phyloP scores from a whole-genome alignment of 179 eudicot species.

The Camellia oleifera region DNA sequence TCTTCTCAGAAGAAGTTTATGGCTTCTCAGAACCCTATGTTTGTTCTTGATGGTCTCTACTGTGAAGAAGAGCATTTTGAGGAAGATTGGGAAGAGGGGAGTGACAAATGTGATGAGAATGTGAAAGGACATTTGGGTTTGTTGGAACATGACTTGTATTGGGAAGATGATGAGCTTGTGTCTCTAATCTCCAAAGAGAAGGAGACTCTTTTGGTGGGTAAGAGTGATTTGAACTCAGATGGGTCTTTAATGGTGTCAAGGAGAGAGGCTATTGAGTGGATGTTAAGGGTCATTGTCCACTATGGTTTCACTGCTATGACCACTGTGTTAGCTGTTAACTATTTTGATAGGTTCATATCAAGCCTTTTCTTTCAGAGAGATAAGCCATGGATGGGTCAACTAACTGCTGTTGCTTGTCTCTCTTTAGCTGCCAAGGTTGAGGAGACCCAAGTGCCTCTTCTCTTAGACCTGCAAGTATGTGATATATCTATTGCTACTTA shows the following conservation, averaged over 20 bases:
- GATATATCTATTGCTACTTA: neutral
- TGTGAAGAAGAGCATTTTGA: slow-evolving; percentile 59
- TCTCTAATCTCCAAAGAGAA: slow-evolving; percentile 53
- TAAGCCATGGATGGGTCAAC: slow-evolving; percentile 68
- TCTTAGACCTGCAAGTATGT: slow-evolving; percentile 79
- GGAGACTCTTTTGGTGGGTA: slow-evolving; percentile 8
- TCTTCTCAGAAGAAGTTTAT: neutral
- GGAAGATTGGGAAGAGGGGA: slow-evolving; percentile 21
- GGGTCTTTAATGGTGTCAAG: slow-evolving; percentile 33
- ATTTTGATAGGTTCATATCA: slow-evolving; percentile 29
- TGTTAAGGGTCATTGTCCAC: too few species aligned
- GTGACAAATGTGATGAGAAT: neutral
- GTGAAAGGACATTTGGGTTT: slow-evolving; percentile 21
- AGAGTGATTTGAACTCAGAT: slow-evolving; percentile 15
- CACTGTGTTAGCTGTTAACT: slow-evolving; percentile 33
- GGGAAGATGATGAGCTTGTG: slow-evolving; percentile 44
- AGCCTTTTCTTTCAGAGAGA: slow-evolving; percentile 43
- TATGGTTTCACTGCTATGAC: too few species aligned
- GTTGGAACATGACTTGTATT: slow-evolving; percentile 38
- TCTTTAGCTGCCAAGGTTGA: slow-evolving; percentile 80
- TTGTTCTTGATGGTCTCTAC: slow-evolving; percentile 41
- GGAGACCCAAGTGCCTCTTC: slow-evolving; percentile 65
- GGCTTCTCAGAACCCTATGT: slow-evolving; percentile 11
- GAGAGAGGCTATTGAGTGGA: slow-evolving; percentile 22
- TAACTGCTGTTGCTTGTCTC: slow-evolving; percentile 68